Percentiles rank a stretch among this genome's conserved stretches.
phyloP scores from a whole-genome alignment of 2,329 filamentous ascomycete species.

The Xylaria sp. region DNA sequence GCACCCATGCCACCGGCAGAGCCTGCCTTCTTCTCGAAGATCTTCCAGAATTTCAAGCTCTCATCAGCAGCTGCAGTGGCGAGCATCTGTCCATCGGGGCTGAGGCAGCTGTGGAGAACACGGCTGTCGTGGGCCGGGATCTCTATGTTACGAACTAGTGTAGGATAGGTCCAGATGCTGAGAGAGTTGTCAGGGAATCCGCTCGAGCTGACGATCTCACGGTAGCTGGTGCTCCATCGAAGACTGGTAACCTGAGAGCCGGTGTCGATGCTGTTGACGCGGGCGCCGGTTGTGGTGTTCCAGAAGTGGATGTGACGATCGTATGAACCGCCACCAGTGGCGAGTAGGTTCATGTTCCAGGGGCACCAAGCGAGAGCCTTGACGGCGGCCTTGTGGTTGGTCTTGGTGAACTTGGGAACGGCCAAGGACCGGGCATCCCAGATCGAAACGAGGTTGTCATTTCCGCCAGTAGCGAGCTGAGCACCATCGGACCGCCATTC shows the following conservation, averaged over 20 bases:
- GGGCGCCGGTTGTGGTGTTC: conserved; percentile 97
- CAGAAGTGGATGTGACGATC: conserved; percentile 99
- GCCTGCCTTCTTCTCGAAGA: conserved; percentile 98
- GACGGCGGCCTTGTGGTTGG: conserved; percentile 98
- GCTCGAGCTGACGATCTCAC: conserved; percentile 96
- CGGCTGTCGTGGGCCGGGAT: conserved; percentile 97
- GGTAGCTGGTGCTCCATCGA: conserved; percentile 96
- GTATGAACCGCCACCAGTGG: conserved; percentile 94
- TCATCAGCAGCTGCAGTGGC: conserved; percentile 96
- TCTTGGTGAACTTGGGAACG: conserved; percentile 99
- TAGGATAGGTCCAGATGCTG: conserved; percentile 99
- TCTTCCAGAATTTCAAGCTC: conserved; percentile 99
- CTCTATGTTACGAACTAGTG: conserved; percentile 95
- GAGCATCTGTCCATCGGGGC: conserved; percentile 97
- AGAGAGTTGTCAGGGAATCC: conserved; percentile 99
- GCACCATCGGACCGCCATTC: conserved; percentile 98
- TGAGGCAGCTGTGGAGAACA: conserved; percentile 95
- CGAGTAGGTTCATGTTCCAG: conserved; percentile 97
- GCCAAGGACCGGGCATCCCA: conserved; percentile 96
- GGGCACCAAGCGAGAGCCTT: conserved; percentile 99
- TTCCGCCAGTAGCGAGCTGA: conserved; percentile 96
- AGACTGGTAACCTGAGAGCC: conserved; percentile 97
- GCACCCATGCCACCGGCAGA: conserved; percentile 70
- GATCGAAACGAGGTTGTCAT: conserved; percentile 98
- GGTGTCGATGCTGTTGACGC: conserved; percentile 99